phyloP scores from a whole-genome alignment of 495 filamentous ascomycete genomes.

The Mycothermus thermophilus region DNA sequence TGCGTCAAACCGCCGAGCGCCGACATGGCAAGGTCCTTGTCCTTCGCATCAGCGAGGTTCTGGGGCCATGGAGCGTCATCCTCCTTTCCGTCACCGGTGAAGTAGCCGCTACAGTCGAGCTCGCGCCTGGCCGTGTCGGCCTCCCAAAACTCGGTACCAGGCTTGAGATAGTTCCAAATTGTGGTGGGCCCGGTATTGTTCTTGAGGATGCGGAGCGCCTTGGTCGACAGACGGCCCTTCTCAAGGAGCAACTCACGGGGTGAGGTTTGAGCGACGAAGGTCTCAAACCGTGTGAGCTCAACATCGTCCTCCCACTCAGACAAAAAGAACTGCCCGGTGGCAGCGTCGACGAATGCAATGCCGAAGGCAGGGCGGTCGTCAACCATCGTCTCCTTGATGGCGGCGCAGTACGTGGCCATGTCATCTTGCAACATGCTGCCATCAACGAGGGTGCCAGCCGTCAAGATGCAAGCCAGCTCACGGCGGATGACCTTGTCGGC shows the following conservation, averaged over 20 bases:
- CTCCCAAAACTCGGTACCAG: slow-evolving; percentile 83
- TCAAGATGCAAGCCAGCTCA: slow-evolving; percentile 83
- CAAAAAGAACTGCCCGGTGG: slow-evolving; percentile 88
- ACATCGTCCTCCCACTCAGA: slow-evolving; percentile 85
- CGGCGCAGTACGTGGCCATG: slow-evolving; percentile 91
- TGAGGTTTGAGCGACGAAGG: slow-evolving; percentile 82
- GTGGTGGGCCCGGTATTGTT: slow-evolving; percentile 89
- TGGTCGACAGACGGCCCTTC: slow-evolving; percentile 70
- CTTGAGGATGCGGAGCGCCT: slow-evolving; percentile 84
- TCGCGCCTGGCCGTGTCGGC: slow-evolving; percentile 70
- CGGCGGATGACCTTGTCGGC: slow-evolving; percentile 88
- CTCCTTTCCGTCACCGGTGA: slow-evolving; percentile 49
- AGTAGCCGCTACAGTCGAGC: slow-evolving; percentile 71
- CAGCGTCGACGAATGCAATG: slow-evolving; percentile 87
- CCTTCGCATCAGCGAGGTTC: slow-evolving; percentile 53
- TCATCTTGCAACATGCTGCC: slow-evolving; percentile 95
- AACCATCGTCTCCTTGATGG: slow-evolving; percentile 77
- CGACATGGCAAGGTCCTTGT: slow-evolving; percentile 80
- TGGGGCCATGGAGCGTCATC: slow-evolving; percentile 77
- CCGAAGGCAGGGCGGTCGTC: slow-evolving; percentile 76
- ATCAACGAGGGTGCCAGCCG: slow-evolving; percentile 84
- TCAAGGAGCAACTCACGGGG: slow-evolving; percentile 86
- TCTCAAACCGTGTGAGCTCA: slow-evolving; percentile 96
- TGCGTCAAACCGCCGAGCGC: slow-evolving; percentile 81
- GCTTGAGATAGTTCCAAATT: slow-evolving; percentile 88